Evolutionary conservation across 805 yeast species (phyloP), one percentile per base, ranked within the genome.

Genomic region (Candida sonorensis): DNA sequence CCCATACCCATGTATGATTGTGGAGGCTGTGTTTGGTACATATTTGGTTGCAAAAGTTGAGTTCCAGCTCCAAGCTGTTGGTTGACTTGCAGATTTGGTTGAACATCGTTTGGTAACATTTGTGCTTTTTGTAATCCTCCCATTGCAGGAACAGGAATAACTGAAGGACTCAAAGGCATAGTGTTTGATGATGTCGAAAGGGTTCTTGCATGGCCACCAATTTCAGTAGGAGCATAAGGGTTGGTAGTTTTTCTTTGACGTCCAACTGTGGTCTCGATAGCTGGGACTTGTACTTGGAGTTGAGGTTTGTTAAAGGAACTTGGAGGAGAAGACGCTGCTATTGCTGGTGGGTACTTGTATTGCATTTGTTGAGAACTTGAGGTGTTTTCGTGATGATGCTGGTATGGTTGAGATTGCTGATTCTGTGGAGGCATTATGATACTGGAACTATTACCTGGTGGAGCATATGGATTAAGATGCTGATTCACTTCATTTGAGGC

Each of bases 141-240:
- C 34, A 46, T 30, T 24, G 35, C 36, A 10, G 59, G 59, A 18
- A 54, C 56, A 9, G 59, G 55, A 20, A 54, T 42, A 10, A 53
- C 44, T 17, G 40, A 51, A 7, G 58, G 52, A 16, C 50, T 42
- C 9, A 48, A 27, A 2, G 53, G 50, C 17, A 26, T 25, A 7
- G 49, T 43, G n/a, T 28, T 42, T 2, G 47, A 34, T 5, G 48
- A 27, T 2, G 33, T 31, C 2, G 59, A 53, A 1, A 40, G 15
- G 2, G 48, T 47, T 34, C 55, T 44, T 4, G 50, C 47, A 37
- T 51, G 61, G 2, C 58, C 60, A 5, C 57, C 58, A 9, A 30
- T 48, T 18, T 46, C 50, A 2, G 52, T 42, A 11, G 61, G 61
- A 16, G 58, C 60, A 43, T 53, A 53, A 5, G 59, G 58, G 27